These are phyloP conservation scores for Chlamydomonas eustigma DNA, from an alignment of 139 green algal genomes.

Conservation along the genomic window DNA sequence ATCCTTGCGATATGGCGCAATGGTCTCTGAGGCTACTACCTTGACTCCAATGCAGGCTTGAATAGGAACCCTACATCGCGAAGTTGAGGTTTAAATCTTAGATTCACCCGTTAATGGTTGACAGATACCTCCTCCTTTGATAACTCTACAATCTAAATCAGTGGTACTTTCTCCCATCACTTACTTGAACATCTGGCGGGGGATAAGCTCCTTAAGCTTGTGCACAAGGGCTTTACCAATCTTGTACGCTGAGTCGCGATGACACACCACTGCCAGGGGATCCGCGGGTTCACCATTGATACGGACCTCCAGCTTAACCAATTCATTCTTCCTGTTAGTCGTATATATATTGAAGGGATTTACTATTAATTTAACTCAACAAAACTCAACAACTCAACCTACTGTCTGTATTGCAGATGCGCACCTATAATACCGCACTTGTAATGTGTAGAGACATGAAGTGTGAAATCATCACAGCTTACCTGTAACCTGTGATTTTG, in stretches of 20 bases:
- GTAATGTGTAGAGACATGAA: too few species aligned
- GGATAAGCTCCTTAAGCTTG: slow-evolving; percentile 94
- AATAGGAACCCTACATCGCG: slow-evolving; percentile 49
- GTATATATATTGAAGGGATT: too few species aligned
- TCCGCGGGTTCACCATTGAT: slow-evolving; percentile 87
- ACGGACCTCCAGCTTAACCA: slow-evolving; percentile 71
- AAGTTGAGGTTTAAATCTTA: too few species aligned
- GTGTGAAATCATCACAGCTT: too few species aligned
- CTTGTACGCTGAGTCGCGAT: slow-evolving; percentile 72
- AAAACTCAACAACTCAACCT: too few species aligned
- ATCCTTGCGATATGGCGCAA: slow-evolving; percentile 89
- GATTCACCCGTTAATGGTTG: too few species aligned
- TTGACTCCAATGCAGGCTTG: slow-evolving; percentile 87
- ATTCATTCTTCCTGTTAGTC: slow-evolving; percentile 1
- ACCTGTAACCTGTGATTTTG: slow-evolving; percentile 67
- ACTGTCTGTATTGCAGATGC: too few species aligned
- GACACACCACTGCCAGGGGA: slow-evolving; percentile 80
- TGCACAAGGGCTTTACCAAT: slow-evolving; percentile 61
- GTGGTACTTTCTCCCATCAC: too few species aligned
- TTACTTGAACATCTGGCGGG: slow-evolving; percentile 86
- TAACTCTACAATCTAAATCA: too few species aligned
- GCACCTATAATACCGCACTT: too few species aligned
- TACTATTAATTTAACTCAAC: too few species aligned
- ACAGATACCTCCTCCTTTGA: too few species aligned
- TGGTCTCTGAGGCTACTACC: slow-evolving; percentile 71